These are phyloP conservation scores for Vanrija sp. DNA, from an alignment of 1,284 basidiomycete genomes.

Conservation along the genomic window DNA sequence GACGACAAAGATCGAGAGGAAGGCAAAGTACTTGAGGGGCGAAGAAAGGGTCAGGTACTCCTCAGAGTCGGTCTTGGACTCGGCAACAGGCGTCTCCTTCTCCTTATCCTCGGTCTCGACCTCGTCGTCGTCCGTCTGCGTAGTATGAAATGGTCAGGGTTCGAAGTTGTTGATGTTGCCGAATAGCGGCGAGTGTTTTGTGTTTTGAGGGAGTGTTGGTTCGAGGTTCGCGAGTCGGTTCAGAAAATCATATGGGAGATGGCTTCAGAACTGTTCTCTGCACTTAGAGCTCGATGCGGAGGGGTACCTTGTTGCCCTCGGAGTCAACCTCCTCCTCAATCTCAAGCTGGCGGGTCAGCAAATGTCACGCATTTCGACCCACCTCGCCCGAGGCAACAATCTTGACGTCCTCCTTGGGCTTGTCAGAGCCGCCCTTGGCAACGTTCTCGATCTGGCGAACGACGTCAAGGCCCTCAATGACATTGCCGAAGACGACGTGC, in stretches of 20 bases:
- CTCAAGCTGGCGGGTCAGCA: constrained; percentile 54
- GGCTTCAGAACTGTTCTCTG: constrained; percentile 16
- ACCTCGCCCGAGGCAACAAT: constrained; percentile 83
- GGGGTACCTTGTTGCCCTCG: constrained; percentile 80
- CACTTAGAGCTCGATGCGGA: constrained; percentile 80
- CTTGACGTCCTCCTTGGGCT: constrained; percentile 64
- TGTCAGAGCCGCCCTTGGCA: constrained; percentile 66
- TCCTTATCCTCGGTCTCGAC: neutral
- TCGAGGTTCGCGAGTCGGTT: neutral
- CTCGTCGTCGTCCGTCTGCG: constrained; percentile 4
- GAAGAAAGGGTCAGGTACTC: constrained; percentile 34
- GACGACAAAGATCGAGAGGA: constrained; percentile 53
- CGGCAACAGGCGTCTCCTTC: neutral
- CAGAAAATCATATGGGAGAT: constrained; percentile 3
- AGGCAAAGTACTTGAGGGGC: constrained; percentile 52
- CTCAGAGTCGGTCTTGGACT: constrained; percentile 12
- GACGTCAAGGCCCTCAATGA: constrained; percentile 85
- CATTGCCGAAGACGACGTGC: constrained; percentile 78
- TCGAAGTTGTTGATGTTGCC: neutral
- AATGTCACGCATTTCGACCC: constrained; percentile 17
- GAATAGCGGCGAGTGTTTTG: neutral
- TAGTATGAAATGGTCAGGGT: neutral
- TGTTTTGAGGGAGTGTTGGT: neutral
- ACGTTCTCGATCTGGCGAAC: constrained; percentile 64
- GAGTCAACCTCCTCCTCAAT: constrained; percentile 60